phyloP scores from a whole-genome alignment of 2,329 filamentous ascomycete species.

The Pestalotiopsis sp. region DNA sequence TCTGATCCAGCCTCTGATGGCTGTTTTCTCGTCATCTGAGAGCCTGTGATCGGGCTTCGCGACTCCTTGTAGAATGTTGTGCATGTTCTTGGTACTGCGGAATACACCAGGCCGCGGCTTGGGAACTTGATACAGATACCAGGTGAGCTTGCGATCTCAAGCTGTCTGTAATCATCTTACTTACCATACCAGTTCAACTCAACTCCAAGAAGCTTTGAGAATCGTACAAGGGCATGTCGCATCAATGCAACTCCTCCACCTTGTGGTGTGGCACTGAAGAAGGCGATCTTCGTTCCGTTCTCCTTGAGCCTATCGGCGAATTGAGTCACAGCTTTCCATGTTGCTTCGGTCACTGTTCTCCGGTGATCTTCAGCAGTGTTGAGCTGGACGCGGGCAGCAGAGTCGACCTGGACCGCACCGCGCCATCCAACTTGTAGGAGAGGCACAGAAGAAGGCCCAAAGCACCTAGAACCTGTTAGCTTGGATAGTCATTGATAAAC shows the following conservation, averaged over 20 bases:
- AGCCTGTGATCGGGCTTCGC: conserved; percentile 65
- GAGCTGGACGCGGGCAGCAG: conserved; percentile 62
- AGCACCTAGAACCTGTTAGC: conserved; percentile 50
- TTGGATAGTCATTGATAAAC: not conserved
- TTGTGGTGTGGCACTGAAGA: conserved; percentile 79
- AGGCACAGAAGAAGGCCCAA: conserved; percentile 71
- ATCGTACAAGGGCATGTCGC: conserved; percentile 75
- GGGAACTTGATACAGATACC: conserved; percentile 52
- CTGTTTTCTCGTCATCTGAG: conserved; percentile 57
- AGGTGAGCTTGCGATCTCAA: not conserved
- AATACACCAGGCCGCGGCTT: conserved; percentile 80
- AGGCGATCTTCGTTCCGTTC: conserved; percentile 68
- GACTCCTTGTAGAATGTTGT: conserved; percentile 86
- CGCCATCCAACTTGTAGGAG: conserved; percentile 67
- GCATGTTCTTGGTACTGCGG: conserved; percentile 81
- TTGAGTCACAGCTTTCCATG: conserved; percentile 65
- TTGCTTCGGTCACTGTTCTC: conserved; percentile 58
- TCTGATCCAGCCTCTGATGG: conserved; percentile 70
- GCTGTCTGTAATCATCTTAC: conserved; percentile 15
- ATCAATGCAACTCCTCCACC: conserved; percentile 83
- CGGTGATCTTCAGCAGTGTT: conserved; percentile 57
- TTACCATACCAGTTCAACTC: conserved; percentile 71
- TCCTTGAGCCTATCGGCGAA: conserved; percentile 64
- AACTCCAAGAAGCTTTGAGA: conserved; percentile 65
- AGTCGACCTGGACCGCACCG: conserved; percentile 71